Conservation (phyloP, 2,329 filamentous ascomycete genomes). For the Cordyceps farinosa region DNA sequence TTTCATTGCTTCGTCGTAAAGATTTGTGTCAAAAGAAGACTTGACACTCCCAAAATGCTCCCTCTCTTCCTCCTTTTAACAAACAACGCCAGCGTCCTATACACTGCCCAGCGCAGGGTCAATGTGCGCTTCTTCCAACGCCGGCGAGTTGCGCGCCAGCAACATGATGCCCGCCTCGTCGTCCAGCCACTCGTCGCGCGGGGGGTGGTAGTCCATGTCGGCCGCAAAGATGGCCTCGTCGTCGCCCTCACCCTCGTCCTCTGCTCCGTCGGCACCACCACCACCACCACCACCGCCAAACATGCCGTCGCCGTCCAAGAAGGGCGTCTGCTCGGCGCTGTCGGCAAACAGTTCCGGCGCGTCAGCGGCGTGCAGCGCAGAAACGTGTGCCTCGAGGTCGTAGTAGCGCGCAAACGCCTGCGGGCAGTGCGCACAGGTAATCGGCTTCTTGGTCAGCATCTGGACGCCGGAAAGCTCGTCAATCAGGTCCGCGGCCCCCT, state of each 20-base stretch:
- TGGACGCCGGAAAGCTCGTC: conserved; percentile 42
- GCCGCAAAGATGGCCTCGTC: conserved; percentile 30
- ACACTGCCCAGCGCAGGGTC: conserved; percentile 31
- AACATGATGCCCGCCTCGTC: conserved; percentile 44
- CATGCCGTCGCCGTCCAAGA: conserved; percentile 17
- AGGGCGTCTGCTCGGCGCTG: conserved; percentile 19
- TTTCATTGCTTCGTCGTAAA: neutral
- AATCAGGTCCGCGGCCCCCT: conserved; percentile 30
- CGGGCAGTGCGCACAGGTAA: conserved; percentile 45
- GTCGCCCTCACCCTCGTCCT: conserved; percentile 24
- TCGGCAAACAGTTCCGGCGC: conserved; percentile 20
- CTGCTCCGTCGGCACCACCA: neutral
- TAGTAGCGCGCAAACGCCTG: conserved; percentile 48
- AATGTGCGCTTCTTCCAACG: conserved; percentile 28
- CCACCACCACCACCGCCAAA: conserved; percentile 23
- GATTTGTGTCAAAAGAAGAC: neutral
- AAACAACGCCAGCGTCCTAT: neutral
- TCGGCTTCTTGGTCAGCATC: conserved; percentile 39
- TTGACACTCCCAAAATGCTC: neutral
- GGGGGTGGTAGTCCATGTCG: conserved; percentile 30
- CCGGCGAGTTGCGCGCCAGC: conserved; percentile 30
- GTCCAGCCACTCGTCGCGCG: conserved; percentile 41
- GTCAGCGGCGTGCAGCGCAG: conserved; percentile 27
- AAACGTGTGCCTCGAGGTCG: conserved; percentile 47
- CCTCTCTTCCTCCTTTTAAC: too few relatives aligned